Evolutionary conservation across 495 filamentous ascomycete species (phyloP).

Genomic region (Astrocystis sublimbata): DNA sequence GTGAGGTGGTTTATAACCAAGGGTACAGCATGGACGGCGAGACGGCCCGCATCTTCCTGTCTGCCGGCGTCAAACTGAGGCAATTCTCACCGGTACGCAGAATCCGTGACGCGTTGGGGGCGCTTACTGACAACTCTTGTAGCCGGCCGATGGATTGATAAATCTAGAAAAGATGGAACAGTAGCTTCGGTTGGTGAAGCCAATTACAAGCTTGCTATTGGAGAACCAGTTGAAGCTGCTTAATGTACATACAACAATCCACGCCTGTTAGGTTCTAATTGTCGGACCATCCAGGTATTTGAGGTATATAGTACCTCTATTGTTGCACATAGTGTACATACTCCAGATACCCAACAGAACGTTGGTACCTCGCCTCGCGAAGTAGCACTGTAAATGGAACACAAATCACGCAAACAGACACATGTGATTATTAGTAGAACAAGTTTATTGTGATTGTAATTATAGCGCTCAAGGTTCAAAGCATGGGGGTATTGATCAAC

Average conservation of each 20-base stretch:
- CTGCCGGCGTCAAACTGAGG: constrained; percentile 74
- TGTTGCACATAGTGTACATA: too few relatives aligned
- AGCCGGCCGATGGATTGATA: constrained; percentile 57
- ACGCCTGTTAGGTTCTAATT: not conserved
- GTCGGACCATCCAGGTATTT: too few relatives aligned
- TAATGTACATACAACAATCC: not conserved
- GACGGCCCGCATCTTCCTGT: constrained; percentile 74
- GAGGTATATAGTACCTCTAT: too few relatives aligned
- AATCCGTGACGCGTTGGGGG: not conserved
- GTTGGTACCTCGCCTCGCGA: too few relatives aligned
- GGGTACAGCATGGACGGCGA: constrained; percentile 90
- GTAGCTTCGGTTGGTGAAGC: not conserved
- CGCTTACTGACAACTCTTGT: not conserved
- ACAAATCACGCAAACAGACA: not conserved
- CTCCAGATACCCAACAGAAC: too few relatives aligned
- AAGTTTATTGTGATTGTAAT: constrained; percentile 20
- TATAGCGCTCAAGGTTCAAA: constrained; percentile 13
- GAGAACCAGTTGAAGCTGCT: not conserved
- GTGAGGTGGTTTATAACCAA: constrained; percentile 90
- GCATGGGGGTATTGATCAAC: constrained; percentile 19
- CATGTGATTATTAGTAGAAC: constrained; percentile 5
- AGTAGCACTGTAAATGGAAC: not conserved
- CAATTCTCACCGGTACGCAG: constrained; percentile 77
- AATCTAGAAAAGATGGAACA: constrained; percentile 46
- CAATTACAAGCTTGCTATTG: not conserved